Evolutionary conservation across 192 early-diverging fungal species (phyloP).

Genomic region (Gaertneriomyces sp.): DNA sequence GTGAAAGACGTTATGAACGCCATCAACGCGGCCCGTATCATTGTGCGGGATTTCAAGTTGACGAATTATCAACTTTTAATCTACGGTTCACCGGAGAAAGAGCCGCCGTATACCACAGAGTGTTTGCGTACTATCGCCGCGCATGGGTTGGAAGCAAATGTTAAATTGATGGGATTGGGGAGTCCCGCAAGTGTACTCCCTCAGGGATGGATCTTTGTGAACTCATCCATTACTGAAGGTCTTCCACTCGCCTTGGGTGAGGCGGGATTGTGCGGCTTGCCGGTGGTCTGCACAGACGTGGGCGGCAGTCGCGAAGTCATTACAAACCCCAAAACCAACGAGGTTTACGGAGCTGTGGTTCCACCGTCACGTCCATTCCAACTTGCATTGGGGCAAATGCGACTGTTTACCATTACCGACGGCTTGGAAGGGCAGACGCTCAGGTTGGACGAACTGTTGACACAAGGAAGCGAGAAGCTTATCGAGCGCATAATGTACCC

Average conservation of each 20-base stretch:
- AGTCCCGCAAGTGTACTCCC: slow-evolving; percentile 39
- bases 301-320: slow-evolving; percentile 39
- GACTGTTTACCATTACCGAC: slow-evolving; percentile 41
- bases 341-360: slow-evolving; percentile 37
- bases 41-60: slow-evolving; percentile 46
- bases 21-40: slow-evolving; percentile 39
- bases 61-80: slow-evolving; percentile 37
- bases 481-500: slow-evolving; percentile 38
- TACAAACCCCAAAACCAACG: slow-evolving; percentile 10
- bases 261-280: slow-evolving; percentile 36
- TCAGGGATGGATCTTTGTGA: slow-evolving; percentile 47
- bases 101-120: slow-evolving; percentile 40
- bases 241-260: slow-evolving; percentile 36
- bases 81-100: slow-evolving; percentile 44
- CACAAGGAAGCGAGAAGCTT: slow-evolving; percentile 4
- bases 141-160: slow-evolving; percentile 33
- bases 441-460: slow-evolving; percentile 30
- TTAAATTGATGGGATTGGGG: slow-evolving; percentile 40
- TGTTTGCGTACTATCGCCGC: slow-evolving; percentile 32
- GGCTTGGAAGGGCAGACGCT: slow-evolving; percentile 23
- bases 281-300: slow-evolving; percentile 39
- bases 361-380: slow-evolving; percentile 39
- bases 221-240: slow-evolving; percentile 44
- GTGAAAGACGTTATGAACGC: slow-evolving; percentile 48
- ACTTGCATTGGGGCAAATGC: slow-evolving; percentile 38